Evolutionary conservation across 2,329 filamentous ascomycete genomes (phyloP).

Genomic region (Monilinia vaccinii-corymbosi): DNA sequence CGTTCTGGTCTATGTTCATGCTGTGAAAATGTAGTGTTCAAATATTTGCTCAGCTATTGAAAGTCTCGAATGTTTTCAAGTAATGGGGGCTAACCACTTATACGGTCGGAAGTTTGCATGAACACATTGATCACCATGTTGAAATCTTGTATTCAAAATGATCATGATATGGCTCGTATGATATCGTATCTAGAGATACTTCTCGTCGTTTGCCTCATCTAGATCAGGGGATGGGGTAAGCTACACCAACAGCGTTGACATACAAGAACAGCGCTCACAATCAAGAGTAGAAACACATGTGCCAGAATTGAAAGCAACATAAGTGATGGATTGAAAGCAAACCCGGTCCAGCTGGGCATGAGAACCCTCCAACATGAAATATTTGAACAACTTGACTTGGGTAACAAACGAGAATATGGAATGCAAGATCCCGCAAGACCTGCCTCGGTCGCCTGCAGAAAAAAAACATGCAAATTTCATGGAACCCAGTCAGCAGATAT

Average conservation of each 20-base stretch:
- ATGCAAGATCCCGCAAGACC: constrained; percentile 1
- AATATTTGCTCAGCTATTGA: constrained; percentile 1
- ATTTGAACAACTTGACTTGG: neutral
- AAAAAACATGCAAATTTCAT: constrained; percentile 6
- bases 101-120: neutral
- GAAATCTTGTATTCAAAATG: neutral
- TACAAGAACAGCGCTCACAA: neutral
- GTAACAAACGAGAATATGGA: constrained; percentile 4
- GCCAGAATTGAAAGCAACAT: neutral
- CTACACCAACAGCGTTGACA: neutral
- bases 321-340: neutral
- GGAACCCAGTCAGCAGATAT: neutral
- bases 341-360: neutral
- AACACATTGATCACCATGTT: neutral
- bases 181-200: neutral
- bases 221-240: neutral
- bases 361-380: neutral
- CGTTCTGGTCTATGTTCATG: neutral
- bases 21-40: constrained; percentile 9
- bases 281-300: neutral
- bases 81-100: neutral
- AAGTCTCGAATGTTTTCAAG: neutral
- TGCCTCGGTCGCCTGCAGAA: neutral
- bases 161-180: neutral
- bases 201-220: neutral